Percentiles rank a stretch among this genome's conserved stretches.
Evolutionary conservation across 2,329 filamentous ascomycete species (phyloP).

Genomic region (Bipolaris cookei): DNA sequence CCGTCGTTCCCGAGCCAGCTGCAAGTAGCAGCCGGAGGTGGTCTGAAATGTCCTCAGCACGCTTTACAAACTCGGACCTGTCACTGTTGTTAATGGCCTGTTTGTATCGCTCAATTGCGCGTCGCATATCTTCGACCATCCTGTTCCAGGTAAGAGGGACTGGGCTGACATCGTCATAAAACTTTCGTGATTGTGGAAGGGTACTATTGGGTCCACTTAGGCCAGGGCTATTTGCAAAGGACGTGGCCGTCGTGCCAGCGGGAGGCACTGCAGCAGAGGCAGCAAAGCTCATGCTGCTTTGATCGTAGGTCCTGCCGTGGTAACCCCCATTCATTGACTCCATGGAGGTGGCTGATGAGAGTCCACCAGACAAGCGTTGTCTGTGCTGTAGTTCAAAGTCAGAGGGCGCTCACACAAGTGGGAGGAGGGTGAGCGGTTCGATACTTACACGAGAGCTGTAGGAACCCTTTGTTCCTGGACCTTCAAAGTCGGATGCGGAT

Average conservation of each 20-base stretch:
- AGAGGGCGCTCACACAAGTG: slow-evolving; percentile 16
- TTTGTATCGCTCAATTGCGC: slow-evolving; percentile 86
- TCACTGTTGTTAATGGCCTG: slow-evolving; percentile 84
- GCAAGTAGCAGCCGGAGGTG: slow-evolving; percentile 92
- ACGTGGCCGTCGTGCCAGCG: slow-evolving; percentile 60
- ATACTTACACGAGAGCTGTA: slow-evolving; percentile 70
- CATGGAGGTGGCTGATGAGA: slow-evolving; percentile 89
- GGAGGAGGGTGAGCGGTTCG: not conserved
- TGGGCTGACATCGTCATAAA: slow-evolving; percentile 87
- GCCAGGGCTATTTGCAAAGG: slow-evolving; percentile 59
- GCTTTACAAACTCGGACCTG: slow-evolving; percentile 87
- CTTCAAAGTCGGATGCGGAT: slow-evolving; percentile 82
- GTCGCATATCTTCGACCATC: slow-evolving; percentile 90
- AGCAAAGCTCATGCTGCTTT: slow-evolving; percentile 54
- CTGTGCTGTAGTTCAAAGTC: slow-evolving; percentile 32
- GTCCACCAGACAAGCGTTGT: slow-evolving; percentile 69
- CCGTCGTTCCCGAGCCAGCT: slow-evolving; percentile 93
- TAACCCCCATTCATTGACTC: slow-evolving; percentile 81
- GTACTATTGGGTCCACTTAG: slow-evolving; percentile 51
- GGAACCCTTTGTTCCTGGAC: slow-evolving; percentile 74
- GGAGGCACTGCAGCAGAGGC: slow-evolving; percentile 53
- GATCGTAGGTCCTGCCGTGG: slow-evolving; percentile 59
- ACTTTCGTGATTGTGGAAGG: slow-evolving; percentile 73
- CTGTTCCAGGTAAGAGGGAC: slow-evolving; percentile 86
- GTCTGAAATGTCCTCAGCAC: slow-evolving; percentile 98